phyloP scores from a whole-genome alignment of 2,329 filamentous ascomycete genomes.

The Podosphaera xanthii region DNA sequence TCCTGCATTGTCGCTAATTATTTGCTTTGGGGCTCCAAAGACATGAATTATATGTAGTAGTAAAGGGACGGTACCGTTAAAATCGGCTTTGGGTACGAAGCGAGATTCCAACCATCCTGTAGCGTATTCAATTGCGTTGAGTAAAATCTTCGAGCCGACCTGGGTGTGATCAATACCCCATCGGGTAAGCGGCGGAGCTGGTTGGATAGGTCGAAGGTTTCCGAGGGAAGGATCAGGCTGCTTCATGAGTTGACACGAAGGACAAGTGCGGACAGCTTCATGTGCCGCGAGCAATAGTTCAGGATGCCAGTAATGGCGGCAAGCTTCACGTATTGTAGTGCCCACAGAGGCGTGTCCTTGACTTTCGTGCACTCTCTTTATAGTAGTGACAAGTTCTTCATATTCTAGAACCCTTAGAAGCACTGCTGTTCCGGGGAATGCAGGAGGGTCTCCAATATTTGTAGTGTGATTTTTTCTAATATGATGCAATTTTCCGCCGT shows the following conservation, averaged over 20 bases:
- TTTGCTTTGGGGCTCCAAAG: background rate
- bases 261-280: background rate
- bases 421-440: too few species aligned
- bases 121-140: background rate
- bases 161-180: constrained; percentile 1
- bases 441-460: too few species aligned
- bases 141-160: background rate
- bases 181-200: background rate
- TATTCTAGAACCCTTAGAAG: background rate
- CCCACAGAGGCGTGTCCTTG: background rate
- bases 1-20: background rate
- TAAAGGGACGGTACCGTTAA: background rate
- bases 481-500: too few species aligned
- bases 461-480: too few species aligned
- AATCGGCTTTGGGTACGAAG: background rate
- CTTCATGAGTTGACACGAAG: background rate
- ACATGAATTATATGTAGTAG: background rate
- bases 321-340: background rate
- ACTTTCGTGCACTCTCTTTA: background rate
- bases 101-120: background rate
- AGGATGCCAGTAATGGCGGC: too few species aligned
- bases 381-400: background rate
- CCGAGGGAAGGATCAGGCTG: background rate
- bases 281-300: too few species aligned
- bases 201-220: background rate